Base-by-base conservation (phyloP, 495 filamentous ascomycete genomes). In the Neurospora tetraspora region DNA sequence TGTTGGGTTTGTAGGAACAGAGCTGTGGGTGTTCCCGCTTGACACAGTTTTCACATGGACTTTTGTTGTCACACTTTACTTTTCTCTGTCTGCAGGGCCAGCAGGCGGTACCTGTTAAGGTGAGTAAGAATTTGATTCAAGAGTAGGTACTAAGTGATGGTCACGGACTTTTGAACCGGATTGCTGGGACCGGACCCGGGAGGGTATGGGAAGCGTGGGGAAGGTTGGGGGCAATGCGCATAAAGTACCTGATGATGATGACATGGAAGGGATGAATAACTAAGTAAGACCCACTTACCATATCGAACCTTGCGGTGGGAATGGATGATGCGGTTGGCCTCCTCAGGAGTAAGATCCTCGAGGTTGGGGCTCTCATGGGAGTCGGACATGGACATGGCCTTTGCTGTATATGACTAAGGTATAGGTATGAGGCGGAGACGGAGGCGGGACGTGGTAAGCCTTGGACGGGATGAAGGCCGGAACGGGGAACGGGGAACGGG, bases 81-180 rank as follows among this genome's bases (percentile, higher is more conserved):
- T 93, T 93, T 31, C 91, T 85, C 79, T 90, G 89, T 74, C 91
- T 85, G 79, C 91, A 92, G 38, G 91, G 90, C 83, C 91, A 93
- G 79, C 91, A 93, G 42, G 91, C 90, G 69, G 86, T 88, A 37
- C 86, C 86, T 88, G 74, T 69, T 53, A 43, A 61, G 27, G 72
- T 76, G 61, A 70, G 76, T 65, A 71, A 71, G 74, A 31, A 70
- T 18, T 40, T 39, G 6, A 38, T 38, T 36, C 40, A n/a, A n/a
- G n/a, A n/a, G n/a, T n/a, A n/a, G n/a, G n/a, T n/a, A n/a, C n/a
- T 27, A 27, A 27, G 27, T 47, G n/a, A 20, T 47, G n/a, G 43
- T 47, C 43, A 47, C 43, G 47, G 47, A 59, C 47, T 59, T 59
- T 7, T 31, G 47, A 59, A 59, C 47, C 47, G 11, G 5, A 72